Conservation (phyloP, 1,284 basidiomycete species). For the Ceratorhiza oryzae-sativae region DNA sequence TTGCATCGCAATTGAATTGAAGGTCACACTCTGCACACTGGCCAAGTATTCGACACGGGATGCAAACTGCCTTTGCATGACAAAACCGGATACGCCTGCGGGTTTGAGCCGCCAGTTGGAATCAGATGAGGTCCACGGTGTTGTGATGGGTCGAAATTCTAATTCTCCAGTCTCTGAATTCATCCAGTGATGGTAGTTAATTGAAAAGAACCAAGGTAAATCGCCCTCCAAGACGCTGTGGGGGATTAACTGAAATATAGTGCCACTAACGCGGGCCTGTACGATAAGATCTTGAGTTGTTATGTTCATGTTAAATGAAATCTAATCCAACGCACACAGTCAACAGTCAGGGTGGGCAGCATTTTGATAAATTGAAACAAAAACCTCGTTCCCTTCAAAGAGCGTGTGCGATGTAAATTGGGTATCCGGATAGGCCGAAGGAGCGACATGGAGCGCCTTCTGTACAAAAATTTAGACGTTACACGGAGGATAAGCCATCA, state of each 20-base stretch:
- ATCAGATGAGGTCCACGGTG: conserved; percentile 1
- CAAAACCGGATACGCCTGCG: not conserved
- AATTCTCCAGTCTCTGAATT: conserved; percentile 1
- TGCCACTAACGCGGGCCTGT: not conserved
- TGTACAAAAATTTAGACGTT: not conserved
- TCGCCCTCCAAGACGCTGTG: not conserved
- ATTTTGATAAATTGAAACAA: not conserved
- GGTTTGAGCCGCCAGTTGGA: conserved; percentile 7
- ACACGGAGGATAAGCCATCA: not conserved
- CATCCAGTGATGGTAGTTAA: conserved; percentile 37
- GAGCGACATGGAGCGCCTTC: conserved; percentile 25
- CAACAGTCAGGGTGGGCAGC: no score
- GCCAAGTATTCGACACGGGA: not conserved
- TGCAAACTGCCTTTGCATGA: not conserved
- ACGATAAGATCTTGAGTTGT: not conserved
- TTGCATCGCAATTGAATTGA: not conserved
- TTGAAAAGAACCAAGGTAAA: conserved; percentile 15
- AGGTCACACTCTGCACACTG: not conserved
- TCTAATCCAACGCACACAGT: not conserved
- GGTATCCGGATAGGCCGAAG: conserved; percentile 2
- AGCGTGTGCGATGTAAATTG: not conserved
- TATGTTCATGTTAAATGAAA: not conserved
- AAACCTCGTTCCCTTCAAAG: conserved; percentile 4
- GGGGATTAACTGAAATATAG: conserved; percentile 27
- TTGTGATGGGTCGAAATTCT: conserved; percentile 18